Percentiles rank a stretch among this genome's conserved stretches.
Evolutionary conservation across 495 filamentous ascomycete species (phyloP).

Genomic region (Lasiosphaeria miniovina): DNA sequence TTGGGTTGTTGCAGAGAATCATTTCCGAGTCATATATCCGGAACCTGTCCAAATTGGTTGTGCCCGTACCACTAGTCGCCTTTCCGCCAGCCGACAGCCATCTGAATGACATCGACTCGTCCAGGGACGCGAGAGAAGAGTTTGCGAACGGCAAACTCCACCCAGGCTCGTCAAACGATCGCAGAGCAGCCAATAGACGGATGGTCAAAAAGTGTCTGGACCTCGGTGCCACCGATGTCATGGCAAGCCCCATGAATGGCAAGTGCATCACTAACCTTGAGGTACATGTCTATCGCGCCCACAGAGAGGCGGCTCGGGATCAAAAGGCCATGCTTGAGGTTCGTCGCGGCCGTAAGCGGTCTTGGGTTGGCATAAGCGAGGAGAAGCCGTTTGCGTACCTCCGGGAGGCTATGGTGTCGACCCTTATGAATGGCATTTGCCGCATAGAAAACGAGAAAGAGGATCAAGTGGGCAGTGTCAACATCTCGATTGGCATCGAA

Average conservation of each 20-base stretch:
- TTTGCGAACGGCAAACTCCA: conserved; percentile 25
- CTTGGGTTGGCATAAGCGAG: conserved; percentile 88
- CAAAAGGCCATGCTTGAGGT: conserved; percentile 63
- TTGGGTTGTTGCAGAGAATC: conserved; percentile 65
- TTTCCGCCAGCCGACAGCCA: conserved; percentile 26
- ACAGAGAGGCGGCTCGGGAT: conserved; percentile 66
- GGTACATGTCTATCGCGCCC: conserved; percentile 77
- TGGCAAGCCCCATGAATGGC: conserved; percentile 69
- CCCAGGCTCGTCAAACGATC: conserved; percentile 13
- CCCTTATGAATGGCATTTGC: conserved; percentile 88
- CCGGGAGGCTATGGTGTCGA: conserved; percentile 82
- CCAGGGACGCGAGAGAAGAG: conserved; percentile 35
- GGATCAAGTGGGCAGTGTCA: conserved; percentile 38
- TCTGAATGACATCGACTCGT: conserved; percentile 26
- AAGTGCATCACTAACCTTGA: conserved; percentile 69
- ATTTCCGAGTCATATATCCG: conserved; percentile 67
- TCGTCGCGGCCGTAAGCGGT: conserved; percentile 73
- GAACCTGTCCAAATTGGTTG: conserved; percentile 67
- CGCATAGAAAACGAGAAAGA: conserved; percentile 55
- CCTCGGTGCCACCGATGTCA: conserved; percentile 79
- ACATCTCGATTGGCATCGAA: conserved; percentile 50
- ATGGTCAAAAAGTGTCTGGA: conserved; percentile 68
- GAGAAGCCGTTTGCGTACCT: conserved; percentile 86
- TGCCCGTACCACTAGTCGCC: conserved; percentile 66
- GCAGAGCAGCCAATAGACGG: conserved; percentile 36